Base-by-base conservation (phyloP, 2,329 filamentous ascomycete species). In the Alternaria solani region DNA sequence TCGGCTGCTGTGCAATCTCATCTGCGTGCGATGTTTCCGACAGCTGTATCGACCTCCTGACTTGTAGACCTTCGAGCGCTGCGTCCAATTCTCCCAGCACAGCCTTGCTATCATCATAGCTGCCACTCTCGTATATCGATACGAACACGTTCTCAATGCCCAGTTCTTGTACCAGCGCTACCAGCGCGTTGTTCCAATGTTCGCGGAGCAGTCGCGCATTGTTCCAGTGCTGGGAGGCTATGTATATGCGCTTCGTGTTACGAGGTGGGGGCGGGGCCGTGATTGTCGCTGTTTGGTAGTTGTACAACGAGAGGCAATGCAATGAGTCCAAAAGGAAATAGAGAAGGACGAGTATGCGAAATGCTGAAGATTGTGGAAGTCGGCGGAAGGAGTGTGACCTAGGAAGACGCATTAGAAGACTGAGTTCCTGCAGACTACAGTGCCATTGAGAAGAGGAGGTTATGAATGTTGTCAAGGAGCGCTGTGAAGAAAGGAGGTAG, bases 151-250 rank as follows among this genome's bases (percentile, higher is more conserved):
- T 91, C 3, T 87, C 81, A 0, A 84, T 78, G 0, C 89, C 89
- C 4, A 91, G 78, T 6, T 81, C 79, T 46, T 83, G 79, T 5
- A 85, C 82, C 20, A 92, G 78, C 2, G 84, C 79, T 7, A 89
- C 59, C 3, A 92, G 79, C 0, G 87, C 87, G 6, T 82, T 76
- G 63, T 84, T 88, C 89, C 90, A 92, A 67, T 88, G 84, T 5
- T 80, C 80, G 7, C 85, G 82, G 2, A 92, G 81, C 25, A 91
- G 80, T 1, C 75, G 72, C 60, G 85, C 89, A 63, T 87, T 87
- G 69, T 90, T 91, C 83, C 88, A 91, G 70, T 91, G 88, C 72
- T 89, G 87, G 62, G 86, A 87, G 5, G 88, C 87, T 61, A 93
- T 90, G 78, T 87, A 92, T 62, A 92, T 84, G 44, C 73, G 70